A percentile compares a stretch with the other conserved stretches of the same genome.
These are phyloP conservation scores for Aureobasidium sp. DNA, from an alignment of 2,329 filamentous ascomycete species.

Conservation along the genomic window DNA sequence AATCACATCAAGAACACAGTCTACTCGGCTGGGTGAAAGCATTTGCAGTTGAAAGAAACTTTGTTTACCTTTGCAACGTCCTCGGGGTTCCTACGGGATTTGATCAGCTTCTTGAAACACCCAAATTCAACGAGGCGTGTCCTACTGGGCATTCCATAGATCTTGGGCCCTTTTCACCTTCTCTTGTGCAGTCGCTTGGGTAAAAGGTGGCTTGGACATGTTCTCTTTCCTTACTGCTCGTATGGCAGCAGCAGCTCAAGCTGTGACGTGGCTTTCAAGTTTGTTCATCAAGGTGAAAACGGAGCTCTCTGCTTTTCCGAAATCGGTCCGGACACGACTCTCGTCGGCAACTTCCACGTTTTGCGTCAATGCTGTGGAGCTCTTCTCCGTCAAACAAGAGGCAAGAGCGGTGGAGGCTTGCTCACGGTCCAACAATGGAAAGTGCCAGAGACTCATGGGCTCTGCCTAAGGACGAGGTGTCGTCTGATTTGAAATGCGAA, in stretches of 20 bases:
- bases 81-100: slow-evolving; percentile 1
- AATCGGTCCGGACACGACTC: not conserved
- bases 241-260: too few species aligned
- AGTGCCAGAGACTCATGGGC: slow-evolving; percentile 13
- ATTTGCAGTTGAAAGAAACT: not conserved
- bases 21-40: too few species aligned
- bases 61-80: slow-evolving; percentile 14
- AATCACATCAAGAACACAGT: not conserved
- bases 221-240: not conserved
- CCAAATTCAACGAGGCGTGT: not conserved
- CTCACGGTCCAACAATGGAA: slow-evolving; percentile 9
- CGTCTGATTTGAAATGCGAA: slow-evolving; percentile 12
- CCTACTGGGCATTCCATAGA: slow-evolving; percentile 70
- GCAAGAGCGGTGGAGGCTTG: not conserved
- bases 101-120: slow-evolving; percentile 3
- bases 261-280: not conserved
- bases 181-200: slow-evolving; percentile 58
- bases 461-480: not conserved
- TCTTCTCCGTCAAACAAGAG: not conserved
- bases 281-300: slow-evolving; percentile 7
- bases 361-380: slow-evolving; percentile 4
- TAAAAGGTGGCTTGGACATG: slow-evolving; percentile 60
- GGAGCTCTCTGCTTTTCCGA: not conserved
- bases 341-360: slow-evolving; percentile 1
- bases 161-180: slow-evolving; percentile 84